These are phyloP conservation scores for Funneliformis geosporum DNA, from an alignment of 192 early-diverging fungal genomes.

Conservation along the genomic window DNA sequence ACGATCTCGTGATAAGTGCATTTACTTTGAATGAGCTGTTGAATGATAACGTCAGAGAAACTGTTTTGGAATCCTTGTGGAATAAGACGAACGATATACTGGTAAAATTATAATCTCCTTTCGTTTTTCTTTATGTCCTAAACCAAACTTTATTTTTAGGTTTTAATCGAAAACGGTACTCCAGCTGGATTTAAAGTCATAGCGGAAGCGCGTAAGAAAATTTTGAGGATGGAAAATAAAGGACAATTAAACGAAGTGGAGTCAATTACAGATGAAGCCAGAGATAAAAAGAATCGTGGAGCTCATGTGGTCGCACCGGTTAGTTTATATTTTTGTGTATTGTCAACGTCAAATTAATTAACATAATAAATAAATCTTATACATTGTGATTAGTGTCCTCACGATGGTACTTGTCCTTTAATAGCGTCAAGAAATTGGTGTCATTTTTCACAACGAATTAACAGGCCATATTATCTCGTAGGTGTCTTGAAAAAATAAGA, in stretches of 20 bases:
- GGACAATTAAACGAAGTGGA: conserved; percentile 36
- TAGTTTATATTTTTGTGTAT: conserved; percentile 3
- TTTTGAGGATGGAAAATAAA: conserved; percentile 53
- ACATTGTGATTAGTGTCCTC: conserved; percentile 58
- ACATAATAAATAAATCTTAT: neutral
- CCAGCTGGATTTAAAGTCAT: conserved; percentile 69
- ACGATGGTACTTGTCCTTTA: conserved; percentile 74
- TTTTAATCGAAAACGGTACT: conserved; percentile 84
- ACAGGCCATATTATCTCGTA: conserved; percentile 62
- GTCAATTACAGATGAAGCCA: conserved; percentile 29
- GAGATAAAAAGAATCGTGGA: neutral
- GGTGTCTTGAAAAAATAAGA: neutral
- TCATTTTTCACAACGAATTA: conserved; percentile 80
- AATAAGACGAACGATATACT: conserved; percentile 74
- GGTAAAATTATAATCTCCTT: conserved; percentile 34
- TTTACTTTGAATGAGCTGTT: conserved; percentile 77
- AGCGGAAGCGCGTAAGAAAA: conserved; percentile 63
- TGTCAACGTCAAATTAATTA: neutral
- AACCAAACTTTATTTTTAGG: conserved; percentile 31
- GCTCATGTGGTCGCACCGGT: conserved; percentile 82
- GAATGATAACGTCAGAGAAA: conserved; percentile 60
- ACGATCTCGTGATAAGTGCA: conserved; percentile 74
- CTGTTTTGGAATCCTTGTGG: conserved; percentile 76
- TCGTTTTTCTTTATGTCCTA: neutral
- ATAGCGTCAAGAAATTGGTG: conserved; percentile 67